Conservation (phyloP, 2,329 filamentous ascomycete species). For the Fusarium anguioides region DNA sequence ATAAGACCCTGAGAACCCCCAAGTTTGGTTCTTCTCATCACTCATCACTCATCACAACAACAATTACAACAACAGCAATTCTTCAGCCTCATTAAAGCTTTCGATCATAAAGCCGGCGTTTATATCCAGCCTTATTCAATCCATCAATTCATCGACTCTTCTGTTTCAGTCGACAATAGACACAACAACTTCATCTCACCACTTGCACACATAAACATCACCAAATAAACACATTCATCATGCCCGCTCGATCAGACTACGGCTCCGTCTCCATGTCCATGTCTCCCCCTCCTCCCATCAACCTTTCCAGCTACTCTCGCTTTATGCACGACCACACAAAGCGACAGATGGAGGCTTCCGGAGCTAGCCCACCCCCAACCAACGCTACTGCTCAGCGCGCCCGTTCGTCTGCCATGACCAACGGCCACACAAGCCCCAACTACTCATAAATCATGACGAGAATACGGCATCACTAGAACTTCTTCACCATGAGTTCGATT, state of each 20-base stretch:
- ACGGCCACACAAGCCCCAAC: constrained; percentile 43
- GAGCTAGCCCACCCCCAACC: constrained; percentile 41
- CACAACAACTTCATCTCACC: neutral
- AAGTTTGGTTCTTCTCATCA: neutral
- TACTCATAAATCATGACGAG: constrained; percentile 14
- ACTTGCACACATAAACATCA: constrained; percentile 1
- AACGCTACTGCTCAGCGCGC: constrained; percentile 25
- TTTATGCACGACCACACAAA: constrained; percentile 74
- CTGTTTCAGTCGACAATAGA: neutral
- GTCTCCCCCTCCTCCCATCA: constrained; percentile 56
- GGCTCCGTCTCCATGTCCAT: constrained; percentile 51
- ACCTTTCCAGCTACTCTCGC: constrained; percentile 67
- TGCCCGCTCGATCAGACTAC: constrained; percentile 56
- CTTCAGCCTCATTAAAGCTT: constrained; percentile 9
- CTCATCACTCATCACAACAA: constrained; percentile 18
- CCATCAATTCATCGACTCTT: neutral
- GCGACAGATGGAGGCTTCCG: constrained; percentile 70
- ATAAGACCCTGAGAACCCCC: constrained; percentile 38
- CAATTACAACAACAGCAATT: constrained; percentile 9
- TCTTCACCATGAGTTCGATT: neutral
- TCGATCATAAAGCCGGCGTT: constrained; percentile 4
- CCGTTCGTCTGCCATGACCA: constrained; percentile 41
- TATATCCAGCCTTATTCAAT: neutral
- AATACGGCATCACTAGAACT: neutral
- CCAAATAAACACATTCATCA: constrained; percentile 37